A percentile compares a stretch with the other conserved stretches of the same genome.
Conservation (phyloP, 23 red algal genomes). For the Porphyridium purpureum region DNA sequence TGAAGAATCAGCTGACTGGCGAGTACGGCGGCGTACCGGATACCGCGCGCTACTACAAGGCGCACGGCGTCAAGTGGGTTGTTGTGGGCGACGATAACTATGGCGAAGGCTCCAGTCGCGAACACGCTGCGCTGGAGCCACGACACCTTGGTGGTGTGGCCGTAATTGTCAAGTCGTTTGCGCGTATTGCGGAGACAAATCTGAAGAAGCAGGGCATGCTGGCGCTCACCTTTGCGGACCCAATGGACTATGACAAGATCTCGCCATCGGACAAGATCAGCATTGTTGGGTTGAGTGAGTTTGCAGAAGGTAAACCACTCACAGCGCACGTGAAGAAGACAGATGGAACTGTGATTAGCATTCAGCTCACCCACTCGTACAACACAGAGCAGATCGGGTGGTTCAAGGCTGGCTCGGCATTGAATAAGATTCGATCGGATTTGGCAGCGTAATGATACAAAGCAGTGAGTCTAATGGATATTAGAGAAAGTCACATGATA, state of each 20-base stretch:
- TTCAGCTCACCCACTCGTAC: conserved; percentile 66
- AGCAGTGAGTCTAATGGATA: no score
- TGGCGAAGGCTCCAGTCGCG: conserved; percentile 84
- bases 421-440: conserved; percentile 84
- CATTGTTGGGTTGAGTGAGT: conserved; percentile 44
- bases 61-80: conserved; percentile 60
- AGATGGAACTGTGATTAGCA: conserved; percentile 36
- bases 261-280: conserved; percentile 46
- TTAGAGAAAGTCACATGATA: no score
- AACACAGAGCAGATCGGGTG: conserved; percentile 94
- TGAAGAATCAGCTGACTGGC: conserved; percentile 65
- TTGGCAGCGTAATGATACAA: conserved; percentile 2
- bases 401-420: conserved; percentile 68
- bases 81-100: conserved; percentile 99
- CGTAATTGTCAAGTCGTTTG: conserved; percentile 87
- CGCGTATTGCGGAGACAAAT: conserved; percentile 97
- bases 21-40: conserved; percentile 84
- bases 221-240: conserved; percentile 78
- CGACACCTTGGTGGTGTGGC: conserved; percentile 88
- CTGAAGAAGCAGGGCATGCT: conserved; percentile 99
- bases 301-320: conserved; percentile 52
- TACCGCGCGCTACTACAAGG: conserved; percentile 91
- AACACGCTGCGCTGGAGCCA: conserved; percentile 96
- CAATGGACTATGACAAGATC: conserved; percentile 93
- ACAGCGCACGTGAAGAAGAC: conserved; percentile 54